Base-by-base conservation (phyloP, 1,139 yeast species). In the Lodderomyces metapsilosis region DNA sequence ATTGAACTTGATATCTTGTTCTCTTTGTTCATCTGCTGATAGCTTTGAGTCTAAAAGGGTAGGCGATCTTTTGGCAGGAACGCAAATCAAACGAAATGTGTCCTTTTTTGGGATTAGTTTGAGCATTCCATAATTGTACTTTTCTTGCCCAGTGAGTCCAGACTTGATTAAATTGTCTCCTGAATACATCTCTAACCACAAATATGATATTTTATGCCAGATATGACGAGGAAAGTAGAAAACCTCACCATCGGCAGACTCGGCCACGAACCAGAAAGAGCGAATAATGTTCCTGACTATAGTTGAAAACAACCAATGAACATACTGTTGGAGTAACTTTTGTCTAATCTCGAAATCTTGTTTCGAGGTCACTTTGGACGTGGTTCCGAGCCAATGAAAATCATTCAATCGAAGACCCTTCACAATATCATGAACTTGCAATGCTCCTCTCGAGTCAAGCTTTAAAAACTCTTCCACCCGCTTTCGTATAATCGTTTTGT, bases 241-340 rank as follows among this genome's bases (percentile, higher is more conserved):
- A 7, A 58, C 40, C 12, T 35, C 36, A 2, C 48, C 32, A 23
- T 42, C 46, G 2, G 82, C 68, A 0, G 74, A 58, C 41, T 81
- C 84, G 0, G 92, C 80, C 2, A 84, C 80, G 54, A 85, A 84
- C 70, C 91, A 91, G 52, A 78, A 80, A 0, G 74, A 59, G 0
- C 67, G 59, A 0, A 87, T 49, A 1, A 88, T 49, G 11, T 68
- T 69, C 6, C 74, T 66, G 1, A 88, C 48, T 40, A 82, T 69
- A 0, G 41, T 40, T 0, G 64, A 52, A 38, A 84, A 75, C 3
- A 85, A 44, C 96, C 96, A 91, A 2, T 46, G 39, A 1, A 86
- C 24, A 42, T 85, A 76, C 4, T 57, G 53, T 1, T 55, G 43
- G 13, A 80, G 58, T n/a, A 74, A 49, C 0, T 43, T 33, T 37